Evolutionary conservation across 2,329 filamentous ascomycete genomes (phyloP), one percentile per base, ranked within the genome.

Genomic region (Colletotrichum orchidophilum): DNA sequence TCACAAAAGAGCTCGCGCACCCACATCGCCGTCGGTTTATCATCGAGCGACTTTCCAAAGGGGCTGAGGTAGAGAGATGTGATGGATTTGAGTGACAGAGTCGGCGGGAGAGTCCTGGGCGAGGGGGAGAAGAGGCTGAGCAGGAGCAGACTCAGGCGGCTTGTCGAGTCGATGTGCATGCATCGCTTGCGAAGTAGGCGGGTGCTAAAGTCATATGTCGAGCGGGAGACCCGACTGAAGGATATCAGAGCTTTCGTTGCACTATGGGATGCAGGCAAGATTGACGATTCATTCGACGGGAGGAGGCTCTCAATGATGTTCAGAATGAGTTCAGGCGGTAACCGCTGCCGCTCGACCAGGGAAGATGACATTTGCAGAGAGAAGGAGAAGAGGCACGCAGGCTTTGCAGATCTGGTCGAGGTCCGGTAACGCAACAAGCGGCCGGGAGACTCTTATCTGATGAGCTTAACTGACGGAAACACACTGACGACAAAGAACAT

Each of bases 121-220:
- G 53, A 26, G 35, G 53, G 63, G 3, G 63, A 54, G 29, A 70
- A 63, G n/a, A 86, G 73, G 67, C 79, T 80, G 12, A 76, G 74
- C 13, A 84, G 73, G 31, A 84, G 70, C 4, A 76, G 63, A 5
- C 76, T 75, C 15, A 85, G 79, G 24, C 81, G 81, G 5, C 72
- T 72, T 18, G 76, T 76, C 26, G 82, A 82, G 60, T 85, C 81
- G 49, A 88, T 77, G 73, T 83, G 83, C 42, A 86, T 73, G 75
- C 85, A 87, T 73, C 83, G 80, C 68, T 82, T 76, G 55, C 82
- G 82, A n/a, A 88, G 81, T 12, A 84, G 78, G 49, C 79, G 81
- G 18, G 79, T 79, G 3, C 86, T 84, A 11, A 82, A 69, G 5
- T 75, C 73, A 71, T 84, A 80, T 3, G 83, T 85, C 18, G 81